Evolutionary conservation across 2,329 filamentous ascomycete species (phyloP).

Genomic region (Diaporthe sp.): DNA sequence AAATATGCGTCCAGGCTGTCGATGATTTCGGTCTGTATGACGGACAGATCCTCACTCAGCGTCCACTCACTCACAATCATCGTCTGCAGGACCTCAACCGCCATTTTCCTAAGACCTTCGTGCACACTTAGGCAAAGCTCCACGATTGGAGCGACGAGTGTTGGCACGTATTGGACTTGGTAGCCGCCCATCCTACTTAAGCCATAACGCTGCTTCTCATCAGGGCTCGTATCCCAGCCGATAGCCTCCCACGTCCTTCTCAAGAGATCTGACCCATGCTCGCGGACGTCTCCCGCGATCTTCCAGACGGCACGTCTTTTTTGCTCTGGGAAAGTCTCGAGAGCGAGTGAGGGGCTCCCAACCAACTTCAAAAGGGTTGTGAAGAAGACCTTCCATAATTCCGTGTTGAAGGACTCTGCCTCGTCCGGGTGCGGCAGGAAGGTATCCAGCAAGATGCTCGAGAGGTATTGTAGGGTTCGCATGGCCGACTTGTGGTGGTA

Average conservation of each 20-base stretch:
- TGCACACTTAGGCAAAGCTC: slow-evolving; percentile 96
- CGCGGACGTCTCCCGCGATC: slow-evolving; percentile 95
- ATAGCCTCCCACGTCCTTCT: slow-evolving; percentile 93
- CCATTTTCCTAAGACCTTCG: slow-evolving; percentile 88
- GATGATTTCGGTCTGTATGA: slow-evolving; percentile 96
- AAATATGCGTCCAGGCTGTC: slow-evolving; percentile 92
- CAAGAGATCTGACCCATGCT: slow-evolving; percentile 89
- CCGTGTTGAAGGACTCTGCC: slow-evolving; percentile 91
- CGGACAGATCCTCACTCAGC: slow-evolving; percentile 88
- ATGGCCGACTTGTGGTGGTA: slow-evolving; percentile 94
- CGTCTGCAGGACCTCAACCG: slow-evolving; percentile 92
- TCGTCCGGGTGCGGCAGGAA: slow-evolving; percentile 93
- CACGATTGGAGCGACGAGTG: slow-evolving; percentile 90
- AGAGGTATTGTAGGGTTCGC: slow-evolving; percentile 85
- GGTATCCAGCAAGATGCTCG: slow-evolving; percentile 82
- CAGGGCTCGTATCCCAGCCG: slow-evolving; percentile 90
- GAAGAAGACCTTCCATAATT: slow-evolving; percentile 95
- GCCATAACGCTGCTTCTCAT: slow-evolving; percentile 84
- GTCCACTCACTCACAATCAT: slow-evolving; percentile 99
- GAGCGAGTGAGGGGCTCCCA: slow-evolving; percentile 86
- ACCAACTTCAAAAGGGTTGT: slow-evolving; percentile 90
- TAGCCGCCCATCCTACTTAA: slow-evolving; percentile 92
- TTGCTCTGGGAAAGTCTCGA: slow-evolving; percentile 97
- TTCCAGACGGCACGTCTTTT: slow-evolving; percentile 98
- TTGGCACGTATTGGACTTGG: slow-evolving; percentile 97